These are phyloP conservation scores for Aspergillus thermomutatus DNA, from an alignment of 2,329 filamentous ascomycete species.

Conservation along the genomic window DNA sequence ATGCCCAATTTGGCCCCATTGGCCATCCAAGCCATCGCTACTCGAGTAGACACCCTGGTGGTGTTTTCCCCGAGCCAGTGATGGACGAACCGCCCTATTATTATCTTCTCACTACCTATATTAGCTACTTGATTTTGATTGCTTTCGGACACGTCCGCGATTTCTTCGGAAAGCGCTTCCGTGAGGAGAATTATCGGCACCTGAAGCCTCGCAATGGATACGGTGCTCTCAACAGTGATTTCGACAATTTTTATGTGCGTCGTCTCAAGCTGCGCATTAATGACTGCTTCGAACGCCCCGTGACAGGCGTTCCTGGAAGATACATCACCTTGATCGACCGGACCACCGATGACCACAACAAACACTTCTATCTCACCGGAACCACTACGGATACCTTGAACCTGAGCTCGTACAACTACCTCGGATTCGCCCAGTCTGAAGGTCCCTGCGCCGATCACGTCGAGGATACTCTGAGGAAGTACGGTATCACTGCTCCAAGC, in stretches of 20 bases:
- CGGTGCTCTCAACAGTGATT: constrained; percentile 93
- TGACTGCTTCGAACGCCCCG: constrained; percentile 91
- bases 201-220: constrained; percentile 83
- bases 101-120: constrained; percentile 95
- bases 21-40: constrained; percentile 79
- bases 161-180: constrained; percentile 96
- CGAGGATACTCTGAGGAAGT: constrained; percentile 79
- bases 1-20: constrained; percentile 89
- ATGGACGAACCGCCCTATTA: constrained; percentile 97
- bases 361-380: constrained; percentile 82
- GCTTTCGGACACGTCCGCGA: constrained; percentile 92
- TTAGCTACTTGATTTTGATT: constrained; percentile 95
- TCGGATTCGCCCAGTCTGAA: constrained; percentile 96
- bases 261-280: constrained; percentile 92
- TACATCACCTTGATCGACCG: constrained; percentile 93
- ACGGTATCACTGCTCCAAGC: constrained; percentile 79
- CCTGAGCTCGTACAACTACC: constrained; percentile 99
- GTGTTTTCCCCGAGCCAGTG: constrained; percentile 74
- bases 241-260: constrained; percentile 97
- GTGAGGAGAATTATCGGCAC: constrained; percentile 79
- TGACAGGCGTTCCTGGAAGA: constrained; percentile 87
- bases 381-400: constrained; percentile 93
- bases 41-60: constrained; percentile 80
- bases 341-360: constrained; percentile 86
- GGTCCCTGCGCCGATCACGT: constrained; percentile 93